Evolutionary conservation across 2,329 filamentous ascomycete species (phyloP).

Genomic region (Exophiala calicioides): DNA sequence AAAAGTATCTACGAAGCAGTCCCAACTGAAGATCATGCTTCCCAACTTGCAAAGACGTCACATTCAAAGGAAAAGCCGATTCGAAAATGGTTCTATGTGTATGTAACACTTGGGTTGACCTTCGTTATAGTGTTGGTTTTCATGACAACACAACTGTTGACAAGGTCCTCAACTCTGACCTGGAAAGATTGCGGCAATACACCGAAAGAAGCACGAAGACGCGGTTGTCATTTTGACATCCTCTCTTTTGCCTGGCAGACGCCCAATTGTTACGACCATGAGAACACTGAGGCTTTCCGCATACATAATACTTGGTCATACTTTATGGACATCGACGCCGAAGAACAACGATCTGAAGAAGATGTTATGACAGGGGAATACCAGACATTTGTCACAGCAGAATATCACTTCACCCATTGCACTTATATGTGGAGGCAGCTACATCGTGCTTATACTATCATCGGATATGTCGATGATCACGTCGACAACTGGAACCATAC

Average conservation of each 20-base stretch:
- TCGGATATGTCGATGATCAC: background rate
- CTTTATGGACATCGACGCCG: background rate
- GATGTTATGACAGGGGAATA: background rate
- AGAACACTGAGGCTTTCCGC: background rate
- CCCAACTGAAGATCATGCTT: no score
- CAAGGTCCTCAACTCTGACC: no score
- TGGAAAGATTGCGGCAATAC: conserved; percentile 1
- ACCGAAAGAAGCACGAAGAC: background rate
- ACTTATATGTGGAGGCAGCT: conserved; percentile 3
- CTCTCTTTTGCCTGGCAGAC: conserved; percentile 5
- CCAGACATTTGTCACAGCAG: background rate
- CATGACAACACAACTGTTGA: no score
- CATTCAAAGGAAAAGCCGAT: no score
- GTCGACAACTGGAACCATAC: background rate
- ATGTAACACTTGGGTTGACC: no score
- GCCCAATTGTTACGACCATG: conserved; percentile 1
- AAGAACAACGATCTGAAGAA: background rate
- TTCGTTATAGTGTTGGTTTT: no score
- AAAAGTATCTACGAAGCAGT: no score
- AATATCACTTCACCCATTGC: conserved; percentile 1
- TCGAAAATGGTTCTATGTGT: no score
- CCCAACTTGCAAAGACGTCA: no score
- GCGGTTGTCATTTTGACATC: conserved; percentile 1
- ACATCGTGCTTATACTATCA: background rate
- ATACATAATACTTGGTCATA: background rate